A percentile compares a stretch with the other conserved stretches of the same genome.
phyloP scores from a whole-genome alignment of 768 basidiomycete genomes.

The Termitomyces sp. region DNA sequence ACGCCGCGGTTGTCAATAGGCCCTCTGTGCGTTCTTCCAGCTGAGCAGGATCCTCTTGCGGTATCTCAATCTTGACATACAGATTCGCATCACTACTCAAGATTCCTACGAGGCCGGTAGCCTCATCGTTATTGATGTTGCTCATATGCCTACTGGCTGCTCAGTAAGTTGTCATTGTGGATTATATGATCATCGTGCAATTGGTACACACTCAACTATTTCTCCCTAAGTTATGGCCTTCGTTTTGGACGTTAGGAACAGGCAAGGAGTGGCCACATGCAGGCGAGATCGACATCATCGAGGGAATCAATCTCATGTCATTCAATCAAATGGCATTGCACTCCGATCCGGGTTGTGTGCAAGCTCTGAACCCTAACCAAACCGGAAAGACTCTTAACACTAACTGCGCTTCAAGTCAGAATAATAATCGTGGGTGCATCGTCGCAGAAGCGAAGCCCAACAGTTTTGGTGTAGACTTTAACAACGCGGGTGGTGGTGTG shows the following conservation, averaged over 20 bases:
- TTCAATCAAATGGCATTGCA: slow-evolving; percentile 60
- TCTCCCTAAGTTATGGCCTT: slow-evolving; percentile 37
- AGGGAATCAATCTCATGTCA: slow-evolving; percentile 50
- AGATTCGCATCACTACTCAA: slow-evolving; percentile 42
- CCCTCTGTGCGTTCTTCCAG: slow-evolving; percentile 44
- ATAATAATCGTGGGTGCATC: slow-evolving; percentile 36
- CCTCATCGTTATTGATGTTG: slow-evolving; percentile 39
- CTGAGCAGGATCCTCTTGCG: background rate
- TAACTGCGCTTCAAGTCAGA: slow-evolving; percentile 23
- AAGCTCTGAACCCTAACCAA: slow-evolving; percentile 26
- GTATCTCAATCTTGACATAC: background rate
- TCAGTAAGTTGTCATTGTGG: slow-evolving; percentile 30
- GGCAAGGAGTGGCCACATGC: slow-evolving; percentile 34
- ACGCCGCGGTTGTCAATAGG: slow-evolving; percentile 40
- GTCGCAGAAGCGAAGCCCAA: slow-evolving; percentile 38
- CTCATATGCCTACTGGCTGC: slow-evolving; percentile 55
- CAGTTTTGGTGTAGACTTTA: slow-evolving; percentile 47
- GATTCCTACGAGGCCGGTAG: slow-evolving; percentile 36
- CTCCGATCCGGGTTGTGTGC: slow-evolving; percentile 35
- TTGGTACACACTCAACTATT: too few species aligned
- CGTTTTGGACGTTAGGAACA: slow-evolving; percentile 42
- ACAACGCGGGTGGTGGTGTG: slow-evolving; percentile 45
- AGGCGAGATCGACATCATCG: slow-evolving; percentile 53
- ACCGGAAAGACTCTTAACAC: slow-evolving; percentile 23
- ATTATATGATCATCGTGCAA: background rate